Evolutionary conservation across 768 basidiomycete species (phyloP).

Genomic region (Russula virescens): DNA sequence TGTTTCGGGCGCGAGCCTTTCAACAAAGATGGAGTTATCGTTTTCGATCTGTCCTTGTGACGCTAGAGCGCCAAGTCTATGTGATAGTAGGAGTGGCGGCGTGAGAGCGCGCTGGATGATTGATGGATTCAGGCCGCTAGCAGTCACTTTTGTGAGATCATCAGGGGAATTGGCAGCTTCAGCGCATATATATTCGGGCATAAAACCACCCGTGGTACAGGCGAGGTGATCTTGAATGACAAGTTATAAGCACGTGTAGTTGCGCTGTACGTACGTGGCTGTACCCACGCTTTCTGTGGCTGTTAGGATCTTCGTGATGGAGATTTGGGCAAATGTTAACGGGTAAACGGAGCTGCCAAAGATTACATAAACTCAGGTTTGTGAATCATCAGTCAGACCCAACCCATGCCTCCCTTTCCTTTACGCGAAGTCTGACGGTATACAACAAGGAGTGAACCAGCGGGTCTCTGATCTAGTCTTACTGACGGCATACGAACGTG

Average conservation of each 20-base stretch:
- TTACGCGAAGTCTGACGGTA: background rate
- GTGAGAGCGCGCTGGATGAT: conserved; percentile 8
- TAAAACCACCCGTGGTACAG: background rate
- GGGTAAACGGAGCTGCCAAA: background rate
- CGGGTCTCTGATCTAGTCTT: background rate
- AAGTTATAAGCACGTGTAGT: background rate
- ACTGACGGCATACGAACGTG: background rate
- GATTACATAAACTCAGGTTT: background rate
- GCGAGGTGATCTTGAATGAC: background rate
- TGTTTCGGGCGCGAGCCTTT: background rate
- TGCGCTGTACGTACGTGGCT: conserved; percentile 1
- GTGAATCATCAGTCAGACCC: background rate
- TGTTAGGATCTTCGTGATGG: background rate
- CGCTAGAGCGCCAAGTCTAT: background rate
- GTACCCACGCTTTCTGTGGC: background rate
- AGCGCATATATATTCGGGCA: background rate
- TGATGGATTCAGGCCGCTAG: background rate
- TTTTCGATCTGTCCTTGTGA: background rate
- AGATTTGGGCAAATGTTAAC: background rate
- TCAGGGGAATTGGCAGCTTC: background rate
- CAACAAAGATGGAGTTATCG: background rate
- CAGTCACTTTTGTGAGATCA: background rate
- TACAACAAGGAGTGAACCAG: background rate
- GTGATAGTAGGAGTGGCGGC: background rate
- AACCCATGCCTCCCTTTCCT: background rate